Evolutionary conservation across 139 green algal species (phyloP).

Genomic region (Picochlorum sp.): DNA sequence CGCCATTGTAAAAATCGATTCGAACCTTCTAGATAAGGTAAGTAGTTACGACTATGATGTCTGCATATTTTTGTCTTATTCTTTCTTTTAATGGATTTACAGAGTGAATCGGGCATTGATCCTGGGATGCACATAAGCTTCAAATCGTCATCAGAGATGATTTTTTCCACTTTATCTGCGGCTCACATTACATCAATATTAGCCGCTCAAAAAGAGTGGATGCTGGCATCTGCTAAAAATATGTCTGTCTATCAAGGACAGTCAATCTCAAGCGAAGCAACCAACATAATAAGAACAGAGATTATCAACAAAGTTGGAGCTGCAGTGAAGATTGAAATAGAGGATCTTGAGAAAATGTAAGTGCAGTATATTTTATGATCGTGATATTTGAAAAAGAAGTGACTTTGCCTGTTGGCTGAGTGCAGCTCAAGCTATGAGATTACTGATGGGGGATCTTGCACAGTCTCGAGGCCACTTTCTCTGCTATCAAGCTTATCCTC

Average conservation of each 20-base stretch:
- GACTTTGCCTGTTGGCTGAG: too few relatives aligned
- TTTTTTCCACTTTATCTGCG: conserved; percentile 43
- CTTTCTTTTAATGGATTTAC: conserved; percentile 1
- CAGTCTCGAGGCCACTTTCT: too few relatives aligned
- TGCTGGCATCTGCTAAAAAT: not conserved
- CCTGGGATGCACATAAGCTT: conserved; percentile 31
- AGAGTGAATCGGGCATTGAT: conserved; percentile 21
- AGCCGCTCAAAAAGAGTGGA: conserved; percentile 8
- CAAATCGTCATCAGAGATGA: conserved; percentile 34
- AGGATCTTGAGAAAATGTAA: too few relatives aligned
- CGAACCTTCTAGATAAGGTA: conserved; percentile 20
- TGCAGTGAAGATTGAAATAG: too few relatives aligned
- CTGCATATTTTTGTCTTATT: not conserved
- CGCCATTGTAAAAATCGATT: conserved; percentile 46
- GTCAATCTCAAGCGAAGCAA: not conserved
- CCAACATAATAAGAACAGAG: too few relatives aligned
- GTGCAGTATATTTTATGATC: too few relatives aligned
- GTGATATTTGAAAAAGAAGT: too few relatives aligned
- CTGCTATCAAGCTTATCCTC: too few relatives aligned
- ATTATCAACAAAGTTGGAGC: too few relatives aligned
- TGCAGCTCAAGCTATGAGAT: too few relatives aligned
- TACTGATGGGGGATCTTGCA: too few relatives aligned
- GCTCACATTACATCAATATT: conserved; percentile 29
- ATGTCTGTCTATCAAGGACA: not conserved
- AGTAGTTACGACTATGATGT: too few relatives aligned